Base-by-base conservation (phyloP, 2,329 filamentous ascomycete species). In the Botrytis hyacinthi region DNA sequence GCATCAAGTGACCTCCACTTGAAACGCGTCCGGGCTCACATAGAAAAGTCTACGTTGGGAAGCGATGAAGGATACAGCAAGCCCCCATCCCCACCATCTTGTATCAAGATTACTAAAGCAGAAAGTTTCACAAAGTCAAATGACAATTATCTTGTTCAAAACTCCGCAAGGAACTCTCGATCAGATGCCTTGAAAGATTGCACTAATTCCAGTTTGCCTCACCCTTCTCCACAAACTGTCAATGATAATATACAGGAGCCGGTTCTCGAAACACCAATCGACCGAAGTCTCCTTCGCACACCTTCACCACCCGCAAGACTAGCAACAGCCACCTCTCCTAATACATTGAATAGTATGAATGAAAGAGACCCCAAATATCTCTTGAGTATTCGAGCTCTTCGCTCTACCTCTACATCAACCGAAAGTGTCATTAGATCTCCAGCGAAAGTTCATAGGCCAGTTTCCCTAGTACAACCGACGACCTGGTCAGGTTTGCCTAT, bases 311-410 rank as follows among this genome's bases (percentile, higher is more conserved):
- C n/a, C 1, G 16, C 71, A n/a, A 22, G 37, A 42, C 10, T 40
- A 59, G 37, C 57, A 59, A 32, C 69, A 61, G 72, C 29, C 18
- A 46, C 62, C 16, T 74, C 76, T 5, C 77, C 76, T 48, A 75
- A 78, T 32, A 75, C 76, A 9, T 72, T 78, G 61, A 78, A 78
- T 37, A 68, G 67, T 26, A 57, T 76, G 57, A 78, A 78, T 32
- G 77, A 78, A 59, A 71, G 71, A 48, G 77, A 78, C 72, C 77
- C 77, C 7, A 75, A 76, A 42, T 78, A 75, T 40, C 59, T 76
- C 12, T 59, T 73, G 7, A 75, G 75, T 3, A 48, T 78, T n/a
- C 60, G 74, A 35, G 76, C 74, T 20, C 70, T 78, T 62, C 71
- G 42, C n/a, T 72, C 62, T 16, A 62, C 51, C 18, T 72, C 62